These are phyloP conservation scores for Verticillium albo-atrum DNA, from an alignment of 2,329 filamentous ascomycete species.

Conservation along the genomic window DNA sequence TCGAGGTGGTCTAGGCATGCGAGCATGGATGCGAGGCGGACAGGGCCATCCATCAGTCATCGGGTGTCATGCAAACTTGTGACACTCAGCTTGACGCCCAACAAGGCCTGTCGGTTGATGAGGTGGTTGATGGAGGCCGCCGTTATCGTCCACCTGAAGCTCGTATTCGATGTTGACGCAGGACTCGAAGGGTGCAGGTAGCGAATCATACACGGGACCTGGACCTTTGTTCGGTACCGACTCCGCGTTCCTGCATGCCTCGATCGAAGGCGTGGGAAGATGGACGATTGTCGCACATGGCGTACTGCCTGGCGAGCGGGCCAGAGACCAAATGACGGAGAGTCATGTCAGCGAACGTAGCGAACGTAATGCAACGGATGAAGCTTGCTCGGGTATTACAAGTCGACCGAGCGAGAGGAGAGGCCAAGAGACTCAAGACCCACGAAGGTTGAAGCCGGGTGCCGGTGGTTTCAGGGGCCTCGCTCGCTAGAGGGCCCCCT, in stretches of 20 bases:
- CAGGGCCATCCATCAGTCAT: not conserved
- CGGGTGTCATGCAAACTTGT: not conserved
- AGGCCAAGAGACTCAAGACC: not conserved
- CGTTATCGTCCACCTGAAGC: not conserved
- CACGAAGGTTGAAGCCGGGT: not conserved
- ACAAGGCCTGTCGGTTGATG: not conserved
- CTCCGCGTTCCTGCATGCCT: not conserved
- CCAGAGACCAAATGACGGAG: not conserved
- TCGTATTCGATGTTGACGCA: not conserved
- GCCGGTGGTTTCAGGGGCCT: not conserved
- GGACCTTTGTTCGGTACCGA: not conserved
- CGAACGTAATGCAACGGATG: too few species aligned
- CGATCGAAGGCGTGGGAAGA: not conserved
- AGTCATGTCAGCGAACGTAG: not conserved
- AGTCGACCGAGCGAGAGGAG: not conserved
- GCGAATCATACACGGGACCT: not conserved
- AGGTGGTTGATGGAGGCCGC: not conserved
- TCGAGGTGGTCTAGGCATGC: not conserved
- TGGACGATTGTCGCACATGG: not conserved
- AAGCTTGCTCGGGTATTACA: too few species aligned
- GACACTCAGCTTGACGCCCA: not conserved
- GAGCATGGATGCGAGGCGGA: not conserved
- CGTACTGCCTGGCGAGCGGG: not conserved
- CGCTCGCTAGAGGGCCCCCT: not conserved
- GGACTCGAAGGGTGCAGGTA: not conserved